phyloP scores from a whole-genome alignment of 495 filamentous ascomycete genomes.

The Pyrenula aspistea region DNA sequence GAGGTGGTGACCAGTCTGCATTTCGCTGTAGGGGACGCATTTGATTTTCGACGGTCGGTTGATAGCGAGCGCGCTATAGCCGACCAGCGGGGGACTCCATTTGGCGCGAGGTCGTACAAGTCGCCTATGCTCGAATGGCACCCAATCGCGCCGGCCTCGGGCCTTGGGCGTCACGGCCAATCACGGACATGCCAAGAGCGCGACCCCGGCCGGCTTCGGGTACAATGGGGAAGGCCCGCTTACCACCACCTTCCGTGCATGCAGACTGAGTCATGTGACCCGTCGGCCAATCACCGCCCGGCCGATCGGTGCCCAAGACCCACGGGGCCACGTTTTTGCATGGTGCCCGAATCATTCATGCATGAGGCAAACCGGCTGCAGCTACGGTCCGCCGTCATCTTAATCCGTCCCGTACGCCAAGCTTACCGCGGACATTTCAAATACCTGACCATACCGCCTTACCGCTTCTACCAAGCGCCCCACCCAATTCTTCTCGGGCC shows the following conservation, averaged over 20 bases:
- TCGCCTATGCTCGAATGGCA: neutral
- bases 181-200: too few relatives aligned
- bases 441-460: neutral
- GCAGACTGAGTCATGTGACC: too few relatives aligned
- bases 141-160: too few relatives aligned
- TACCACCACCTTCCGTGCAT: too few relatives aligned
- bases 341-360: neutral
- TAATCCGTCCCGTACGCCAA: neutral
- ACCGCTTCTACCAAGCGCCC: too few relatives aligned
- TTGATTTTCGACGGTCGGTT: neutral
- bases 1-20: neutral
- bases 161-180: too few relatives aligned
- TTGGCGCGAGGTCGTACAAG: neutral
- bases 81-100: too few relatives aligned
- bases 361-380: neutral
- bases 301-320: neutral
- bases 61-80: neutral
- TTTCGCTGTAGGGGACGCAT: neutral
- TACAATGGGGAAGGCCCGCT: too few relatives aligned
- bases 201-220: too few relatives aligned
- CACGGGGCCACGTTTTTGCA: neutral
- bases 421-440: neutral
- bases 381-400: neutral
- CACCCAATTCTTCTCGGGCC: too few relatives aligned
- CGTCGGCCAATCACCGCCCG: neutral